These are phyloP conservation scores for Pterocarpus santalinus DNA, from an alignment of 306 rosid species.

Conservation along the genomic window DNA sequence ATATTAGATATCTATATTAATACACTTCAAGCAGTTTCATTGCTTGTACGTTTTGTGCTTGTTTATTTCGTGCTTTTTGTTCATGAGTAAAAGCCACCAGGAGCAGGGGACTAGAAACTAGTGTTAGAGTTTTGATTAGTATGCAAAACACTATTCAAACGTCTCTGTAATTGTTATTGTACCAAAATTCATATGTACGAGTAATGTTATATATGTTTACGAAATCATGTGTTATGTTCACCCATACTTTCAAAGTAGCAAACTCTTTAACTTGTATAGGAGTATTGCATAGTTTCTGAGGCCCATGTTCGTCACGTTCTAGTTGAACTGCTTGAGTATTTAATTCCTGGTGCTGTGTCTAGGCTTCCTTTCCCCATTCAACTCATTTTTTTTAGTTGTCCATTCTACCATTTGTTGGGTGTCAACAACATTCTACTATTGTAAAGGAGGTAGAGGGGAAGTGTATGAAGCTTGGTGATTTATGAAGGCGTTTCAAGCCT, in stretches of 20 bases:
- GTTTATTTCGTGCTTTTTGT: neutral
- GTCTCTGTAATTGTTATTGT: neutral
- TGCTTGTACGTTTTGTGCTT: constrained; percentile 14
- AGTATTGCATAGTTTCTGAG: too few species aligned
- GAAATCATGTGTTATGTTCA: neutral
- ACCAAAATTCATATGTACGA: neutral
- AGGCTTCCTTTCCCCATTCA: too few species aligned
- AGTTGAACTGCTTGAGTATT: too few species aligned
- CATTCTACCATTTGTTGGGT: too few species aligned
- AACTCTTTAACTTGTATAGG: neutral
- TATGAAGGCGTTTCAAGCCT: too few species aligned
- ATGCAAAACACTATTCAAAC: neutral
- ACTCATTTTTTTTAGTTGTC: too few species aligned
- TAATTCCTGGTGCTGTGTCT: too few species aligned
- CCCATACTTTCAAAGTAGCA: neutral
- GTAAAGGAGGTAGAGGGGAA: too few species aligned
- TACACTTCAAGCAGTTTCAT: constrained; percentile 34
- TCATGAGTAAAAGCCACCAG: neutral
- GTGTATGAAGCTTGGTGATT: too few species aligned
- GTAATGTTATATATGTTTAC: neutral
- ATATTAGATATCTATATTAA: constrained; percentile 9
- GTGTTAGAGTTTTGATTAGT: neutral
- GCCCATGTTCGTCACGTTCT: too few species aligned
- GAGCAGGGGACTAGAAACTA: neutral
- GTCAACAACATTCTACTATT: too few species aligned